Evolutionary conservation across 352 stramenopile genomes (phyloP), one percentile per base, ranked within the genome.

Genomic region (Chrysophaeum taylorii): DNA sequence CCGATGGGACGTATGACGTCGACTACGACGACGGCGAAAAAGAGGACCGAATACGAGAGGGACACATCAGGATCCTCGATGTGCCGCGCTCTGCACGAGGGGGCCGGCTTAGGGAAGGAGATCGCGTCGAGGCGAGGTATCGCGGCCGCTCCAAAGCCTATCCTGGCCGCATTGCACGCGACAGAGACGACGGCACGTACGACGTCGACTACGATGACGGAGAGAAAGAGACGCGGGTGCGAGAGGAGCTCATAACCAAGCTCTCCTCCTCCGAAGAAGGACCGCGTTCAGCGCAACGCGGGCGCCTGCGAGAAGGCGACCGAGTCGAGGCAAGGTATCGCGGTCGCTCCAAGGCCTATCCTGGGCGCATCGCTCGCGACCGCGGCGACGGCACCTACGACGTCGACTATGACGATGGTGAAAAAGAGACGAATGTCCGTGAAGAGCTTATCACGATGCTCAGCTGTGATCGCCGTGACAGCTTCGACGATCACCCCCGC

Each of bases 311-410:
- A 37, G 76, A 80, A 48, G 81, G 81, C n/a, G 80, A 84, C 39
- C 81, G 72, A 23, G 72, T 92, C 2, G 79, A 92, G 63, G 86
- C 84, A 15, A 76, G 67, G 18, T 91, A 88, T 69, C 79, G 85
- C 14, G 85, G 82, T 41, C 75, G 77, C 61, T 80, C 75, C 48
- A 74, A 71, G 45, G 71, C 29, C 39, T 84, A 79, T 43, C 90
- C 81, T 75, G 72, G 72, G n/a, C 41, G 35, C 16, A 75, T 77
- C 18, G 9, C 12, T 21, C 43, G 54, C 27, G 69, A 64, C 36
- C 45, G 53, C 53, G 43, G 60, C 15, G 72, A 77, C 43, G 76
- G 72, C 2, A 82, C 70, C 0, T 81, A 71, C 37, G 69, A 73
- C 68, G 37, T 82, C 0, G 7, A 68, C 18, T 82, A 80, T 37